Conservation (phyloP, 441 rosid species). For the Gossypium schwendimanii region DNA sequence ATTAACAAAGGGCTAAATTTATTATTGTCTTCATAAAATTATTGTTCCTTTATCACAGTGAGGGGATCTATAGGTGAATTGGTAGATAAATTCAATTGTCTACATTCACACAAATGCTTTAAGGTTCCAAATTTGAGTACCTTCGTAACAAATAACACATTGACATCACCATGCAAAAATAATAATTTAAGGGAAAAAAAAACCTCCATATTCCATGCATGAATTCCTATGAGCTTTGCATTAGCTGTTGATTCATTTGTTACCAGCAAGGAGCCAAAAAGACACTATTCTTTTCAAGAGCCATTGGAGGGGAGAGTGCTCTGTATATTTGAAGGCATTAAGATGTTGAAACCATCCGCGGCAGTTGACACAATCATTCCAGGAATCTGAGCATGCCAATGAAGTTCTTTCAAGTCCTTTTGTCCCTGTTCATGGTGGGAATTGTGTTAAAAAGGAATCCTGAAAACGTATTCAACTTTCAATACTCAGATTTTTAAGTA, state of each 20-base stretch:
- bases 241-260: neutral
- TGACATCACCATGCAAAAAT: neutral
- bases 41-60: too few species aligned
- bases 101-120: too few species aligned
- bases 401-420: constrained; percentile 87
- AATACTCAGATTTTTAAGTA: constrained; percentile 11
- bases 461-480: neutral
- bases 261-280: neutral
- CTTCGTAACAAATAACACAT: too few species aligned
- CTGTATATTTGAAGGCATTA: constrained; percentile 92
- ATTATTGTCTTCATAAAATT: too few species aligned
- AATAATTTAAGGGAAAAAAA: neutral
- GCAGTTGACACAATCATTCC: constrained; percentile 90
- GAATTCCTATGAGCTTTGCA: neutral
- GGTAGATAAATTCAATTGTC: too few species aligned
- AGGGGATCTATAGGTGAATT: too few species aligned
- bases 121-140: too few species aligned
- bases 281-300: constrained; percentile 21
- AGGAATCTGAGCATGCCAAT: constrained; percentile 85
- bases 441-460: neutral
- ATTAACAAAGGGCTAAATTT: too few species aligned
- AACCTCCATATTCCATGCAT: neutral
- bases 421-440: constrained; percentile 59
- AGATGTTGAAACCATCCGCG: constrained; percentile 73
- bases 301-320: constrained; percentile 60